Base-by-base conservation (phyloP, 1,139 yeast genomes). In the Taphrina wiesneri region DNA sequence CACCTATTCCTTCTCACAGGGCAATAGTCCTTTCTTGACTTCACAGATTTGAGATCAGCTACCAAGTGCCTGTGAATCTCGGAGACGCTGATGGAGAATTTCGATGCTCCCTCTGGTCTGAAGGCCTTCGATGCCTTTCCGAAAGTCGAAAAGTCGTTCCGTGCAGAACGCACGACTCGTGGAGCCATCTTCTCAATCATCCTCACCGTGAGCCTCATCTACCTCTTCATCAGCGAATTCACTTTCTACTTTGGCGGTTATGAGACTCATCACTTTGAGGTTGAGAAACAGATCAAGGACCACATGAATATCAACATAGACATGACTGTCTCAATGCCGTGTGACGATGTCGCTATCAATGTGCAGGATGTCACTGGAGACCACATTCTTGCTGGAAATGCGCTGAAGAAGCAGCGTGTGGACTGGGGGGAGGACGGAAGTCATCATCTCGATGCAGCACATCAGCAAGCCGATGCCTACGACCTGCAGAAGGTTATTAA, bases 191-290 rank as follows among this genome's bases (percentile, higher is more conserved):
- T 85, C 65, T 83, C 67, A 1, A 28, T 65, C 23, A 23, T 60
- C 39, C 62, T 62, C 52, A 26, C 46, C 23, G 17, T 65, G 23
- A 39, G 53, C 28, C 26, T 87, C 28, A 73, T 90, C 17, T 84
- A 90, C 73, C 79, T 92, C 53, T 76, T 89, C 15, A 91, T 96
- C 90, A 83, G 89, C n/a, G 96, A 91, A 74, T 77, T 91, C 56
- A 96, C 97, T 7, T 88, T 89, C 7, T 90, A 82, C 74, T 79
- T 92, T 67, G 96, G 96, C 52, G 98, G 97, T 2, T 83, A 83
- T 70, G 84, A 88, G 19, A 91, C 86, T 72, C 89, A 87, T 70
- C 89, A 87, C 72, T 93, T 90, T 75, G 78, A 82, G 0, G 95
- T 93, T 3, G 83, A 83, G 65, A 70, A 70, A n/a, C 69, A 69